Base-by-base conservation (phyloP, 2,329 filamentous ascomycete species). In the Myriosclerotinia duriaeana region DNA sequence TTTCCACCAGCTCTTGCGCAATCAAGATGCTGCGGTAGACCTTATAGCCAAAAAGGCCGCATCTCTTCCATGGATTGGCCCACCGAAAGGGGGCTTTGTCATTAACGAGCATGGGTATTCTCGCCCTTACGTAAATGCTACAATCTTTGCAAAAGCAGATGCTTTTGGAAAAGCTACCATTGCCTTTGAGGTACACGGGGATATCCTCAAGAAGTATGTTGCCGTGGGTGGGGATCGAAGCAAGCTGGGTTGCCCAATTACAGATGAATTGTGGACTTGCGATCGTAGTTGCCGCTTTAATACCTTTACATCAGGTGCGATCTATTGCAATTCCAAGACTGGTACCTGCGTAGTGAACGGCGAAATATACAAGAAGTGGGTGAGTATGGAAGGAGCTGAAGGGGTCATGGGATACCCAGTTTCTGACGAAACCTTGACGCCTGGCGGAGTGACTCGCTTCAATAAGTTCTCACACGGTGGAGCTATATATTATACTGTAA, bases 81-180 rank as follows among this genome's bases (percentile, higher is more conserved):
- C 38, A 30, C 50, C 48, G 2, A 55, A 64, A 30, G 61, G 50
- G 11, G 50, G 40, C 48, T 53, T 64, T 20, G n/a, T 54, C 17
- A 40, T 64, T 5, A 44, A 54, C 17, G 61, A 64, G 26, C 46
- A 53, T 46, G 50, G 50, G 34, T 64, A 64, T 55, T 64, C 50
- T 22, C 61, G 52, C 12, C 9, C 38, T n/a, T 64, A 54, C 36
- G n/a, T 30, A 34, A 54, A 55, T 17, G 36, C 50, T n/a, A 64
- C 38, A 34, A 64, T 55, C 20, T 55, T 64, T 36, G 61, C 61
- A 22, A 26, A 64, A 46, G 61, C 50, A 64, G 61, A 64, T 55
- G 17, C 61, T 14, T 34, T 64, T 42, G 50, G 61, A 2, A 42
- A 46, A 64, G 61, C 61, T 22, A 55, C 26, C n/a, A 17, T 36